Evolutionary conservation across 768 basidiomycete species (phyloP).

Genomic region (Tephrocybe sp.): DNA sequence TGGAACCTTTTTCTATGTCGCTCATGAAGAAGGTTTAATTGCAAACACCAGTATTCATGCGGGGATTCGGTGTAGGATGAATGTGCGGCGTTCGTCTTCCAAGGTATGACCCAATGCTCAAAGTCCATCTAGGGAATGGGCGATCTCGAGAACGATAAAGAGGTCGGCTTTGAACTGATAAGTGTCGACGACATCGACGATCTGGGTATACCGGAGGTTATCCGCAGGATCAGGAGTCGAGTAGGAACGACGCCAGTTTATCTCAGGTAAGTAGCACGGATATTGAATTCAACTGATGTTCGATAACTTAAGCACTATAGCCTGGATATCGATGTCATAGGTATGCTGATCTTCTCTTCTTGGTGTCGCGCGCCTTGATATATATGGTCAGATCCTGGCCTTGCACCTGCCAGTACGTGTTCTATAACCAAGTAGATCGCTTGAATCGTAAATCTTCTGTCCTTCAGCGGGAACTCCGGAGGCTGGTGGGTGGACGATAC

Average conservation of each 20-base stretch:
- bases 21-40: conserved; percentile 75
- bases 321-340: conserved; percentile 82
- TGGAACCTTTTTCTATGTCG: conserved; percentile 84
- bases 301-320: conserved; percentile 29
- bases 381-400: conserved; percentile 54
- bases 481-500: conserved; percentile 81
- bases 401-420: conserved; percentile 75
- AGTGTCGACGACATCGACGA: conserved; percentile 85
- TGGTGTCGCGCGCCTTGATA: not conserved
- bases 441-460: not conserved
- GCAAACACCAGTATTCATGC: conserved; percentile 81
- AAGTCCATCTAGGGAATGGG: conserved; percentile 44
- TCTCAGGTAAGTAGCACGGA: conserved; percentile 50
- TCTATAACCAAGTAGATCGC: not conserved
- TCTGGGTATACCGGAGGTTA: conserved; percentile 67
- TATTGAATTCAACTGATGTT: not conserved
- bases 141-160: conserved; percentile 68
- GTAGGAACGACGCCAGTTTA: conserved; percentile 79
- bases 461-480: conserved; percentile 78
- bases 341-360: conserved; percentile 28
- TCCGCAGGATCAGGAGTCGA: conserved; percentile 66
- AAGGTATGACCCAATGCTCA: conserved; percentile 25
- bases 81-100: conserved; percentile 25
- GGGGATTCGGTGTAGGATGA: conserved; percentile 79
- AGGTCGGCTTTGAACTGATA: conserved; percentile 78